Base-by-base conservation (phyloP, 192 early-diverging fungal genomes). In the Funneliformis geosporum region DNA sequence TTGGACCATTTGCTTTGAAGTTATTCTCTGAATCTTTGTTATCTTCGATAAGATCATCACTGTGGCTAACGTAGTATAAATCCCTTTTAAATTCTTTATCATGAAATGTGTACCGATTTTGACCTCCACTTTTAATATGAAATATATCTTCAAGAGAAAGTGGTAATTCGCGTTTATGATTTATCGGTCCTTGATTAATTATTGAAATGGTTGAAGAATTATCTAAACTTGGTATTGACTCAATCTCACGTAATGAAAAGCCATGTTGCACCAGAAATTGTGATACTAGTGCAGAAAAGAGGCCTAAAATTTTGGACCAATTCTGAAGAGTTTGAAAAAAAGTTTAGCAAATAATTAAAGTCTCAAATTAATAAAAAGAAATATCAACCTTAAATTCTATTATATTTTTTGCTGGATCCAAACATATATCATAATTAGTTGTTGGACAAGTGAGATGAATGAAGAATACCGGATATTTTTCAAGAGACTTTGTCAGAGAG, bases 401-500 rank as follows among this genome's bases (percentile, higher is more conserved):
- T 4, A 82, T 85, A 40, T 79, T 85, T 68, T 92, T 90, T 5
- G 82, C 43, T 4, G 90, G 86, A 82, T 92, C 90, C 25, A 86
- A 74, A 23, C 86, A 87, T 7, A 90, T 78, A 72, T 92, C 89
- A 64, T 82, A 89, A 43, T 83, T 73, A 16, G 62, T 81, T 21
- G 83, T 38, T 0, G 85, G 86, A 61, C 89, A 90, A 18, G 60
- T 81, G 33, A 92, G 23, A 60, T 84, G 81, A 9, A 92, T 76
- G 21, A 92, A 72, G 69, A 86, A 92, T 16, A 92, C 80, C 4
- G 89, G 90, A 77, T 87, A 70, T 40, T 84, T 69, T 50, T 87
- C 84, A 21, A 70, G 76, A 0, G 81, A 76, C 44, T 81, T 80
- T 21, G 60, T 80, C 82, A 38, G 55, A 77, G 2, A 78, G 80